Conservation (phyloP, 345 rosid genomes). For the Sonneratia alba region DNA sequence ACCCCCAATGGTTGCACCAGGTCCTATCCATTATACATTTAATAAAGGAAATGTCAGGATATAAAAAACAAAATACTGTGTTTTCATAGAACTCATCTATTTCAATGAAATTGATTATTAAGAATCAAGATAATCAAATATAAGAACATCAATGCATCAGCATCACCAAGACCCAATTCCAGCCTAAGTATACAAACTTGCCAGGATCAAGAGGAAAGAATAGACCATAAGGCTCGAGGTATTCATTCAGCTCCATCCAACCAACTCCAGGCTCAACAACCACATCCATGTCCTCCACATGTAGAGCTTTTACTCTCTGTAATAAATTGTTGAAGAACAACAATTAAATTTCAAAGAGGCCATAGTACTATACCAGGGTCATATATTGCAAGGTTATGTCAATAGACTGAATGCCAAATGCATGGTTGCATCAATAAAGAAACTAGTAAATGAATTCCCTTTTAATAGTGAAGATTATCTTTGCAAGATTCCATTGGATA, state of each 20-base stretch:
- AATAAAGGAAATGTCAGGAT: background rate
- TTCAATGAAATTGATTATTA: background rate
- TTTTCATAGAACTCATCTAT: background rate
- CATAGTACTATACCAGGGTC: background rate
- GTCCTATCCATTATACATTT: constrained; percentile 44
- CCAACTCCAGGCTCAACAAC: constrained; percentile 97
- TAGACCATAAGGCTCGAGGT: constrained; percentile 73
- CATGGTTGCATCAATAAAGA: background rate
- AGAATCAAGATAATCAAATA: background rate
- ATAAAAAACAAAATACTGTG: background rate
- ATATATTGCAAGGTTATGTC: background rate
- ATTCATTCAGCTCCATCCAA: constrained; percentile 90
- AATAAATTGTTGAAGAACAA: background rate
- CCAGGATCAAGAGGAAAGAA: constrained; percentile 98
- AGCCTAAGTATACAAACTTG: constrained; percentile 13
- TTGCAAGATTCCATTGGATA: background rate
- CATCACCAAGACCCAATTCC: background rate
- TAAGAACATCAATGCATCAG: background rate
- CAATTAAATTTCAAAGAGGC: background rate
- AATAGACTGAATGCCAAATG: background rate
- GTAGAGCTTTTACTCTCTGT: constrained; percentile 78
- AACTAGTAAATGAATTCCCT: background rate
- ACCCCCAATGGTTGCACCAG: constrained; percentile 92
- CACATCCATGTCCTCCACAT: constrained; percentile 89
- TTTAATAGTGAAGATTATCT: background rate